These are phyloP conservation scores for Trifolium subterraneum DNA, from an alignment of 306 rosid species.

Conservation along the genomic window DNA sequence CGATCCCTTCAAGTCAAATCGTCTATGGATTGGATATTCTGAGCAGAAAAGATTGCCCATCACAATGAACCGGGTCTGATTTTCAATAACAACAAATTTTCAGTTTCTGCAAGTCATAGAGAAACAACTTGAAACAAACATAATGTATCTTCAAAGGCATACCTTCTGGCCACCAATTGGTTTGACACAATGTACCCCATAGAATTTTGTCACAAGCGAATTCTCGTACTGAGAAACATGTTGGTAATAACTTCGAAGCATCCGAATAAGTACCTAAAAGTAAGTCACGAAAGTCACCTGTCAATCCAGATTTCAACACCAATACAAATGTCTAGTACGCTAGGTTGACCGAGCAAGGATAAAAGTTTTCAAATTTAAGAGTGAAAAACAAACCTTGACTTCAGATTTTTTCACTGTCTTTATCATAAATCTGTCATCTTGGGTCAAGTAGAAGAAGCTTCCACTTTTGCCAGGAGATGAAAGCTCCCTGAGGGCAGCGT, in stretches of 20 bases:
- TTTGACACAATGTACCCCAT: constrained; percentile 95
- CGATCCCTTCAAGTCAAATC: constrained; percentile 95
- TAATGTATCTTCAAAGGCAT: constrained; percentile 20
- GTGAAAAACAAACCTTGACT: constrained; percentile 76
- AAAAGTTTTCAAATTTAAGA: neutral
- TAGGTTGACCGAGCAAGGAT: neutral
- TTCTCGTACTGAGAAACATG: constrained; percentile 74
- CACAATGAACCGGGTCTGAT: constrained; percentile 94
- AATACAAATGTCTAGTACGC: neutral
- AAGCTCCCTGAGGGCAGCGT: constrained; percentile 92
- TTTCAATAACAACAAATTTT: constrained; percentile 37
- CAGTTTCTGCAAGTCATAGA: constrained; percentile 5
- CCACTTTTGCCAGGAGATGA: constrained; percentile 99
- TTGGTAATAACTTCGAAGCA: constrained; percentile 82
- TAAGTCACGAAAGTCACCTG: constrained; percentile 26
- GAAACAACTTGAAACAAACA: constrained; percentile 25
- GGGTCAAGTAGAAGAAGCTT: constrained; percentile 89
- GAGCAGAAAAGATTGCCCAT: constrained; percentile 99
- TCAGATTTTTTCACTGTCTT: constrained; percentile 95
- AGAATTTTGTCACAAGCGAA: constrained; percentile 92
- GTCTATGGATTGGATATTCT: constrained; percentile 86
- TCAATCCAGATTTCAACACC: constrained; percentile 7
- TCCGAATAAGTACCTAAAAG: constrained; percentile 87
- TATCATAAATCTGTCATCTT: constrained; percentile 93
- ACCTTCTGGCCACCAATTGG: constrained; percentile 97